Conservation (phyloP, 1,284 basidiomycete species). For the Sanghuangporus baumii region DNA sequence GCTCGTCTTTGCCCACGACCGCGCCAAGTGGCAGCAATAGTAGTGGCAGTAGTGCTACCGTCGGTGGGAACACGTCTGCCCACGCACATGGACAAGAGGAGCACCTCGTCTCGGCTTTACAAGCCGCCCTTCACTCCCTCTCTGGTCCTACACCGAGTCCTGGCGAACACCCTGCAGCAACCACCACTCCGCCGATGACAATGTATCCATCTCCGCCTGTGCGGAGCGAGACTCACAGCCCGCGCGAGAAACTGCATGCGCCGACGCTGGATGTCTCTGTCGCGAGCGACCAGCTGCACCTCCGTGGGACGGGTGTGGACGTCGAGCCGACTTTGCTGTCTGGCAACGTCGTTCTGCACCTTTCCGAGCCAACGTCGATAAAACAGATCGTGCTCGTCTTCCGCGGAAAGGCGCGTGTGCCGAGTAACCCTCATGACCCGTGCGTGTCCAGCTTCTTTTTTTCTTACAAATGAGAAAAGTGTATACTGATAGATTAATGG, state of each 20-base stretch:
- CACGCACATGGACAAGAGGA: conserved; percentile 5
- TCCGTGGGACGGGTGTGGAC: conserved; percentile 79
- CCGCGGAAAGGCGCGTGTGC: conserved; percentile 75
- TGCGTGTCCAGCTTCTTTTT: conserved; percentile 35
- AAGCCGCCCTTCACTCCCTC: conserved; percentile 14
- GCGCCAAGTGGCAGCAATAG: neutral
- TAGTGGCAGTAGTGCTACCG: neutral
- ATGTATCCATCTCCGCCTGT: conserved; percentile 21
- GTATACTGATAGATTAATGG: neutral
- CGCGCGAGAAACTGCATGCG: conserved; percentile 38
- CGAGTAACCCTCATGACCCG: conserved; percentile 58
- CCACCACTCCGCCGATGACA: neutral
- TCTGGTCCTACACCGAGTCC: neutral
- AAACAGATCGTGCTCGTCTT: conserved; percentile 84
- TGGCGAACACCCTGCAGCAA: neutral
- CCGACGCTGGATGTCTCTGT: conserved; percentile 67
- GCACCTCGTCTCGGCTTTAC: conserved; percentile 16
- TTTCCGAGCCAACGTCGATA: conserved; percentile 77
- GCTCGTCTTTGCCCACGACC: neutral
- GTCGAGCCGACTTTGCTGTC: conserved; percentile 73
- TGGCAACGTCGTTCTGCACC: conserved; percentile 73
- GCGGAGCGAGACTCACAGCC: conserved; percentile 30
- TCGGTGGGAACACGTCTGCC: neutral
- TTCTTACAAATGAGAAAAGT: neutral
- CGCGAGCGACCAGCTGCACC: conserved; percentile 60